These are phyloP conservation scores for Fagopyrum homotropicum DNA, from an alignment of 148 eudicot species.

Conservation along the genomic window DNA sequence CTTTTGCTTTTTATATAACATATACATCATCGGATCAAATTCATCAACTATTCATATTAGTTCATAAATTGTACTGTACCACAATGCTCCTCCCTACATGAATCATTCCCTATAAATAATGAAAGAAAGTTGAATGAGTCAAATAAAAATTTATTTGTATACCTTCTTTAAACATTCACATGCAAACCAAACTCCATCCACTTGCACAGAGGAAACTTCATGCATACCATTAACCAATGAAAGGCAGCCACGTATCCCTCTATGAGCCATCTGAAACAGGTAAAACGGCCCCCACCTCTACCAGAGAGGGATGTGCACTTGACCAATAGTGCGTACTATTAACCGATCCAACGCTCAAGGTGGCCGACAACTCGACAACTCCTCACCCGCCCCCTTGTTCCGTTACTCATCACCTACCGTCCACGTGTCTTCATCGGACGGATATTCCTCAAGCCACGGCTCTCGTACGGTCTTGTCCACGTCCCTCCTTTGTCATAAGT, in stretches of 20 bases:
- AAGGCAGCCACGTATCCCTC: neutral
- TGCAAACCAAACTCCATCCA: neutral
- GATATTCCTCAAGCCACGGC: neutral
- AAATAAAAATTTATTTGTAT: no score
- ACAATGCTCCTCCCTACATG: no score
- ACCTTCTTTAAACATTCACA: neutral
- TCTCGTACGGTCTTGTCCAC: slow-evolving; percentile 8
- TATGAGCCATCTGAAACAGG: neutral
- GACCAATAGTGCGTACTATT: neutral
- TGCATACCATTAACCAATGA: neutral
- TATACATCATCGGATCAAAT: no score
- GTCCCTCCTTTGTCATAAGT: neutral
- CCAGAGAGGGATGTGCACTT: neutral
- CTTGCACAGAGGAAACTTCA: neutral
- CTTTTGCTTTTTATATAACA: no score
- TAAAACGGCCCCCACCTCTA: neutral
- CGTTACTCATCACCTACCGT: neutral
- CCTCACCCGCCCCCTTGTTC: slow-evolving; percentile 1
- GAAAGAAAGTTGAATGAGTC: neutral
- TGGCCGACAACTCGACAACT: slow-evolving; percentile 12
- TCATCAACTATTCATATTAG: no score
- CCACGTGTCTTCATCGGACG: slow-evolving; percentile 7
- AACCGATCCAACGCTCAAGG: neutral
- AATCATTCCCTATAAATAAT: no score
- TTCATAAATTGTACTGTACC: no score